phyloP scores from a whole-genome alignment of 305 asterid species.

The Solanum hybrid region DNA sequence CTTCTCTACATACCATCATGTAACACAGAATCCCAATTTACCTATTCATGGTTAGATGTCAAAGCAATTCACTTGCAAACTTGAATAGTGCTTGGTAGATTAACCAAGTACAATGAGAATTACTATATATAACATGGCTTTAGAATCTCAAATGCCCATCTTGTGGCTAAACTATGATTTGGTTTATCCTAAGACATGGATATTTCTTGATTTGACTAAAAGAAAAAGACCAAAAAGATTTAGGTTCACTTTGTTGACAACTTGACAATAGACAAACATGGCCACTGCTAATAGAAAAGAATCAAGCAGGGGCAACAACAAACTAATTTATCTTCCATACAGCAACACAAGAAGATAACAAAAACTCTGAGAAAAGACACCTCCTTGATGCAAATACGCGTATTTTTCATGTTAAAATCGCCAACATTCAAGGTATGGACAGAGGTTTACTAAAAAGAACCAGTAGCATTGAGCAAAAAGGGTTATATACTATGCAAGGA shows the following conservation, averaged over 20 bases:
- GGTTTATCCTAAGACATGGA: neutral
- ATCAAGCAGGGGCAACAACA: neutral
- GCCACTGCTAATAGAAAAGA: neutral
- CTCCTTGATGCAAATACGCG: neutral
- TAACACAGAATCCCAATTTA: neutral
- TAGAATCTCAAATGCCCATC: neutral
- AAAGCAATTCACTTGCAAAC: neutral
- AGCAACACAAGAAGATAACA: neutral
- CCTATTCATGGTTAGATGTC: neutral
- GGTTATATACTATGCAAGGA: neutral
- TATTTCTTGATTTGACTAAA: neutral
- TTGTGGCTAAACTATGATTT: neutral
- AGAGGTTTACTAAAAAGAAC: neutral
- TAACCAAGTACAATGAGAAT: neutral
- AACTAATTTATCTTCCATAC: neutral
- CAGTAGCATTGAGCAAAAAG: neutral
- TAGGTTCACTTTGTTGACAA: neutral
- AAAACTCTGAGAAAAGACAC: neutral
- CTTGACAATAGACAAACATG: neutral
- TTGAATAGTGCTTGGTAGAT: neutral
- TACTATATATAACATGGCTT: neutral
- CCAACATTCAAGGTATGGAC: neutral
- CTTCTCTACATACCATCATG: neutral
- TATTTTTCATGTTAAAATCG: neutral
- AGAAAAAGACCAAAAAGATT: neutral